Conservation (phyloP, 2,329 filamentous ascomycete genomes). For the Claviceps africana region DNA sequence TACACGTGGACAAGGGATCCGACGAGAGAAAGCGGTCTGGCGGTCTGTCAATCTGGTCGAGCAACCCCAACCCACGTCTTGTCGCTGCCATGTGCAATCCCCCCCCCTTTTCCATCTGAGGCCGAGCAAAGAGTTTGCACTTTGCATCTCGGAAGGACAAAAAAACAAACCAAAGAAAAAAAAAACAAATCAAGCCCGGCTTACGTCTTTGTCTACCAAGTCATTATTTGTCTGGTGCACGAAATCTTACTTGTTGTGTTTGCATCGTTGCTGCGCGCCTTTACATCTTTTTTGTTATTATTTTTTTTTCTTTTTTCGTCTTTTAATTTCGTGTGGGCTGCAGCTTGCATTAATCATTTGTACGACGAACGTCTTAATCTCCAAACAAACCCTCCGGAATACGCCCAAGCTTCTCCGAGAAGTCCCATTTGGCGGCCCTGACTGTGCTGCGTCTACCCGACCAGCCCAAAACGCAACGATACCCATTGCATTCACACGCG, state of each 20-base stretch:
- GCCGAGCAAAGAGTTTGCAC: not conserved
- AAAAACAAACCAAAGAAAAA: no score
- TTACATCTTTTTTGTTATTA: not conserved
- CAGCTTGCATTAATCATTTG: slow-evolving; percentile 5
- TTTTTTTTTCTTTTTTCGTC: not conserved
- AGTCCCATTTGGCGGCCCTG: slow-evolving; percentile 7
- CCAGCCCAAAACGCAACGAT: slow-evolving; percentile 16
- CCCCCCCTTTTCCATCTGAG: not conserved
- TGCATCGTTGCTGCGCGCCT: slow-evolving; percentile 1
- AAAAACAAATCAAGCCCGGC: not conserved
- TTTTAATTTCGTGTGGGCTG: not conserved
- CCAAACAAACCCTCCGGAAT: not conserved
- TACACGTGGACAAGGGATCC: slow-evolving; percentile 3
- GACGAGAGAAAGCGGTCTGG: slow-evolving; percentile 6
- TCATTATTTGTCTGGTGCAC: slow-evolving; percentile 2
- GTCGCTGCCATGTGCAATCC: slow-evolving; percentile 12
- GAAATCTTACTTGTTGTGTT: not conserved
- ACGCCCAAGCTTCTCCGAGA: slow-evolving; percentile 9
- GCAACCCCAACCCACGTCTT: slow-evolving; percentile 16
- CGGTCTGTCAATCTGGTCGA: slow-evolving; percentile 8
- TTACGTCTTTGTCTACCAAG: slow-evolving; percentile 7
- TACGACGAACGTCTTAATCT: slow-evolving; percentile 5
- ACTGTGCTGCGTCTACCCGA: slow-evolving; percentile 18
- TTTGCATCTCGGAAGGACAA: slow-evolving; percentile 4
- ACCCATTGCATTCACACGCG: slow-evolving; percentile 2